Percentiles rank a stretch among this genome's conserved stretches.
These are phyloP conservation scores for Prosopis cineraria DNA, from an alignment of 306 rosid genomes.

Conservation along the genomic window DNA sequence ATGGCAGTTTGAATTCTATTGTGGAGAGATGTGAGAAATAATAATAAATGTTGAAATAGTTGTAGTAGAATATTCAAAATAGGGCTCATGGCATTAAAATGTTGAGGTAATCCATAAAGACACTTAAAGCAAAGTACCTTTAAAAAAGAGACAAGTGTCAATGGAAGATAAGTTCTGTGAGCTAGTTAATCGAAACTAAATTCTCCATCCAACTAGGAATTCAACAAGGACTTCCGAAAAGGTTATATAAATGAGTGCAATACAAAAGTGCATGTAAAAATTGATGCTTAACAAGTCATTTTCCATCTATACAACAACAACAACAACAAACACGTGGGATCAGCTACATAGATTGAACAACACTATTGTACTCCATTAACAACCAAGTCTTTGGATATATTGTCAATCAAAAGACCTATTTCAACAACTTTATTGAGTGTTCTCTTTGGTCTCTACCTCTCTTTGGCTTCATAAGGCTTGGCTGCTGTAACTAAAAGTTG, in stretches of 20 bases:
- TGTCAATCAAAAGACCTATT: no score
- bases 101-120: background rate
- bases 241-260: background rate
- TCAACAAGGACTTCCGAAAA: background rate
- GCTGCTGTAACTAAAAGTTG: background rate
- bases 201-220: background rate
- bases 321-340: background rate
- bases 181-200: background rate
- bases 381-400: no score
- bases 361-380: no score
- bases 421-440: no score
- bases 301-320: no score
- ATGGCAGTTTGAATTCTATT: background rate
- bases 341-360: no score
- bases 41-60: background rate
- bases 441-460: no score
- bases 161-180: background rate
- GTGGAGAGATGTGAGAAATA: background rate
- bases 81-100: background rate
- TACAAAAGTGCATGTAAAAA: background rate
- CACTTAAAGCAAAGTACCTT: background rate
- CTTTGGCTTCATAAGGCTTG: background rate
- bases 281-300: background rate
- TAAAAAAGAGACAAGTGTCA: background rate
- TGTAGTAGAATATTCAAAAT: background rate